Conservation (phyloP, 2,329 filamentous ascomycete species). For the Aspergillus puulaauensis region DNA sequence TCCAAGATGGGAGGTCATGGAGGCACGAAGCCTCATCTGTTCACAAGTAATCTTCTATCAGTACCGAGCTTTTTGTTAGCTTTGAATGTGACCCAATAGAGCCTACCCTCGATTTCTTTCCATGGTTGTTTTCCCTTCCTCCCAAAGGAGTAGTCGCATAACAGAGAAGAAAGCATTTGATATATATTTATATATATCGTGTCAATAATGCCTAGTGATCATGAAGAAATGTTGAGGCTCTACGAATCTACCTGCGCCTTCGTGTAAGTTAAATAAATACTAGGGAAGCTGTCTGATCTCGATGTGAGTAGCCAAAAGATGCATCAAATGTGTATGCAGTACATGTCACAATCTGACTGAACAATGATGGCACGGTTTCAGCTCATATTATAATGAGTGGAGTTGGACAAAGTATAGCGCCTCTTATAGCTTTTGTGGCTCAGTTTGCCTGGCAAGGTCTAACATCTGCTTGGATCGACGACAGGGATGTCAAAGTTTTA, state of each 20-base stretch:
- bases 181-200: not conserved
- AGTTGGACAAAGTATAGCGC: not conserved
- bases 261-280: too few species aligned
- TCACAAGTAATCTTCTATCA: not conserved
- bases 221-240: too few species aligned
- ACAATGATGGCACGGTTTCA: not conserved
- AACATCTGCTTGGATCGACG: not conserved
- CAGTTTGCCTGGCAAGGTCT: not conserved
- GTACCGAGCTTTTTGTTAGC: not conserved
- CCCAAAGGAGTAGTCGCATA: constrained; percentile 10
- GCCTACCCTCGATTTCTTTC: constrained; percentile 26
- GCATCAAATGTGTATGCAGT: not conserved
- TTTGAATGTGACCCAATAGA: not conserved
- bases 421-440: not conserved
- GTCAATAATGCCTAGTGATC: not conserved
- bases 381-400: not conserved
- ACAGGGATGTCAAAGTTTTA: not conserved
- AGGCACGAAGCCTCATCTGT: constrained; percentile 24
- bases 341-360: constrained; percentile 4
- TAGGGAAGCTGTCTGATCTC: too few species aligned
- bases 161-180: constrained; percentile 13
- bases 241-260: too few species aligned
- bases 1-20: constrained; percentile 32
- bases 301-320: too few species aligned
- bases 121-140: constrained; percentile 17